phyloP scores from a whole-genome alignment of 495 filamentous ascomycete species.

The Xylaria scruposa region DNA sequence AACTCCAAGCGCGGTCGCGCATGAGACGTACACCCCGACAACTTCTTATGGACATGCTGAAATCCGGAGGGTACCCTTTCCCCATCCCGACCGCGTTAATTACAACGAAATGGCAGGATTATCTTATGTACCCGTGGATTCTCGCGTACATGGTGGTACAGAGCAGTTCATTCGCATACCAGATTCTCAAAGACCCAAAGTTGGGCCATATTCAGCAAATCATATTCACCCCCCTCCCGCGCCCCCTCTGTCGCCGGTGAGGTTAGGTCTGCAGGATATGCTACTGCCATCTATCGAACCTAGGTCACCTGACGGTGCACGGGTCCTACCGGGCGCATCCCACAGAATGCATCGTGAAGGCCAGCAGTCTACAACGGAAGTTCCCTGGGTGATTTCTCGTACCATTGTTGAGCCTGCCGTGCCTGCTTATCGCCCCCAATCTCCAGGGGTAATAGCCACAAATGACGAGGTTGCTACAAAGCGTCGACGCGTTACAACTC shows the following conservation, averaged over 20 bases:
- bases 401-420: conserved; percentile 27
- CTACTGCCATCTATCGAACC: conserved; percentile 41
- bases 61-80: conserved; percentile 25
- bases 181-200: conserved; percentile 39
- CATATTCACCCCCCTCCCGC: conserved; percentile 21
- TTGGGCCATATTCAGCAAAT: conserved; percentile 35
- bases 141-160: conserved; percentile 10
- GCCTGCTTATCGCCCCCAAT: conserved; percentile 28
- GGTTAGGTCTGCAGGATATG: conserved; percentile 39
- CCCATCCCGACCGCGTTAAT: conserved; percentile 18
- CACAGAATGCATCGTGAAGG: conserved; percentile 28
- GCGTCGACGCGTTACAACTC: conserved; percentile 32
- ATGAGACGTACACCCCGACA: conserved; percentile 13
- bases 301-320: conserved; percentile 31
- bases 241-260: conserved; percentile 32
- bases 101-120: conserved; percentile 18
- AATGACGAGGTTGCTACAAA: conserved; percentile 32
- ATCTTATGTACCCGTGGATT: conserved; percentile 20
- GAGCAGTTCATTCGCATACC: conserved; percentile 30
- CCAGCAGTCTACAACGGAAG: conserved; percentile 29
- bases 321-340: conserved; percentile 20
- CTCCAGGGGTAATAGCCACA: conserved; percentile 30
- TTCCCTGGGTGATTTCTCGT: conserved; percentile 30
- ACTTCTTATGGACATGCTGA: conserved; percentile 9
- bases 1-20: conserved; percentile 11